Conservation (phyloP, 768 basidiomycete species). For the Lentinula guzmanii region DNA sequence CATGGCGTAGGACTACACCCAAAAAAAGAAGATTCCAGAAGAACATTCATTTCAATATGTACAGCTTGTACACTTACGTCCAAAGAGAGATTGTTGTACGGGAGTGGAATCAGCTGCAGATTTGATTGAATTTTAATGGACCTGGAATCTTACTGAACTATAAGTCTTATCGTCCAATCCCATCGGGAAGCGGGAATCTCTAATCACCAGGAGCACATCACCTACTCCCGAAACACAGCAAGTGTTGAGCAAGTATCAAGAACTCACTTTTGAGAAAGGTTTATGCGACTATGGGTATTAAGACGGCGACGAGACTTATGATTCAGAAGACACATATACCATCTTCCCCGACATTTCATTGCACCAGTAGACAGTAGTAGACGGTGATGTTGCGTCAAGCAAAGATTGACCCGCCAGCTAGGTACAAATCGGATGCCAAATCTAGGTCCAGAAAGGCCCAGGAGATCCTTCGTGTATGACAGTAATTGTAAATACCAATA, state of each 20-base stretch:
- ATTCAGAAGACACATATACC: no score
- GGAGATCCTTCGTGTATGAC: neutral
- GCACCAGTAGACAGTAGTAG: no score
- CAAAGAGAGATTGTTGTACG: neutral
- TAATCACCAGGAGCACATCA: neutral
- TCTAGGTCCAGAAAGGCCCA: neutral
- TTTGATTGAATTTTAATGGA: neutral
- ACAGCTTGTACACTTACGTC: neutral
- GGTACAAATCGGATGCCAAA: neutral
- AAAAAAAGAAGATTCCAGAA: neutral
- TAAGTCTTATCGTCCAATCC: conserved; percentile 1
- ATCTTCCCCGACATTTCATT: no score
- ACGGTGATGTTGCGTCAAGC: no score
- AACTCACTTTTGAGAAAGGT: no score
- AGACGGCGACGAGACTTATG: no score
- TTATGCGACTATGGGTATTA: no score
- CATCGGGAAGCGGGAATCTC: neutral
- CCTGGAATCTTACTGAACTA: neutral
- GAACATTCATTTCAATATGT: neutral
- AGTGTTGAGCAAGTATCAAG: no score
- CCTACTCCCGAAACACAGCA: neutral
- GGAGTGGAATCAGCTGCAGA: neutral
- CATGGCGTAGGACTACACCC: neutral
- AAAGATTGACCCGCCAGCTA: no score
- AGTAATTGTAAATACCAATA: neutral